Evolutionary conservation across 805 yeast genomes (phyloP).

Genomic region (Saturnispora zaruensis): DNA sequence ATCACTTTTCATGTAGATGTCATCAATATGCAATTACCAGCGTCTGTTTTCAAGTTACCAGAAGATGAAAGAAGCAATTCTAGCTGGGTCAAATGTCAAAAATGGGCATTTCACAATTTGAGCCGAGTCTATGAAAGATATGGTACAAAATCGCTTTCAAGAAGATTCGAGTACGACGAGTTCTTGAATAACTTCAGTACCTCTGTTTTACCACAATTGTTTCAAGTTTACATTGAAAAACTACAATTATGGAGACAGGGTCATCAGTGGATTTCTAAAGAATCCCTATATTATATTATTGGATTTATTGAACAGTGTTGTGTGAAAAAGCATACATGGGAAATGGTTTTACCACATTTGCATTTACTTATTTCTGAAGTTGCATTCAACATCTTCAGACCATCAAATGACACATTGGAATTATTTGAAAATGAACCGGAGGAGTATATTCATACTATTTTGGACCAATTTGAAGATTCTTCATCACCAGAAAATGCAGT

Average conservation of each 20-base stretch:
- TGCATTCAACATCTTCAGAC: conserved; percentile 71
- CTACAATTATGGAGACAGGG: conserved; percentile 67
- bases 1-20: conserved; percentile 66
- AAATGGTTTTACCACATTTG: conserved; percentile 58
- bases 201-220: conserved; percentile 65
- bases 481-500: conserved; percentile 76
- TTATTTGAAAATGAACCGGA: conserved; percentile 82
- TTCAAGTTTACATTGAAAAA: conserved; percentile 53
- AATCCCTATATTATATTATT: conserved; percentile 56
- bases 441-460: conserved; percentile 75
- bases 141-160: conserved; percentile 41
- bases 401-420: conserved; percentile 63
- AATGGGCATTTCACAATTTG: conserved; percentile 83
- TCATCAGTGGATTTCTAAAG: conserved; percentile 59
- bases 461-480: conserved; percentile 55
- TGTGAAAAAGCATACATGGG: conserved; percentile 55
- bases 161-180: conserved; percentile 46
- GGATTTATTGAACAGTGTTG: conserved; percentile 56
- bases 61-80: conserved; percentile 42
- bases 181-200: conserved; percentile 48
- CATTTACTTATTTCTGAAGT: conserved; percentile 60
- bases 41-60: conserved; percentile 40
- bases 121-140: conserved; percentile 64
- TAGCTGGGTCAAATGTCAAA: conserved; percentile 69
- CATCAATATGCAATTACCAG: conserved; percentile 52